Base-by-base conservation (phyloP, 352 stramenopile genomes). In the Detonula confervacea region DNA sequence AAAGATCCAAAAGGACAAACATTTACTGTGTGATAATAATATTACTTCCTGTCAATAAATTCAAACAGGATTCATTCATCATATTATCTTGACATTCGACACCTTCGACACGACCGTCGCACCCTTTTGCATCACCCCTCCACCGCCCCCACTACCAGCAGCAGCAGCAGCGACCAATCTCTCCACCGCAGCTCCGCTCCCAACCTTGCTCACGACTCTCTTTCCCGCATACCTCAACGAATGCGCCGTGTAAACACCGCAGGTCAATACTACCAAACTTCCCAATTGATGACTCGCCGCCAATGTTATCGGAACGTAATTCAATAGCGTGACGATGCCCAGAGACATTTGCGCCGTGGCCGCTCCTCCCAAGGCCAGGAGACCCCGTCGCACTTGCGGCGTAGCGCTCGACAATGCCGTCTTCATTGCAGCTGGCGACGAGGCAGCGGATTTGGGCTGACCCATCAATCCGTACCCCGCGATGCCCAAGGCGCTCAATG, bases 271-370 rank as follows among this genome's bases (percentile, higher is more conserved):
- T 46, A 95, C 95, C 67, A 99, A 95, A 64, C 96, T 97, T 68
- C 97, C 97, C 52, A 96, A 93, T 82, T 99, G 97, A 90, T 99
- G 97, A 47, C 94, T 93, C 11, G 98, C 93, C 16, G 96, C 97
- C 5, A 99, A 91, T 33, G 90, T 90, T 27, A 99, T 93, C 0
- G 97, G 97, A 63, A 99, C 97, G 86, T 97, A 98, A 74, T 95
- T 95, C 64, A 99, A 86, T 63, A 99, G 87, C 61, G 97, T 99
- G 1, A 95, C 95, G 76, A 99, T 98, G 49, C 97, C 97, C n/a
- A 99, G 90, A 24, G 90, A 76, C 33, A 98, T 96, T 92, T 98
- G 87, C 25, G 57, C 88, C 16, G 82, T 79, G 9, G 87, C 66
- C 22, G 79, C 76, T 6, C 72, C 63, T 27, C 83, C 86, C 33